Evolutionary conservation across 352 stramenopile genomes (phyloP), one percentile per base, ranked within the genome.

Genomic region (Thalassiosira exigua): DNA sequence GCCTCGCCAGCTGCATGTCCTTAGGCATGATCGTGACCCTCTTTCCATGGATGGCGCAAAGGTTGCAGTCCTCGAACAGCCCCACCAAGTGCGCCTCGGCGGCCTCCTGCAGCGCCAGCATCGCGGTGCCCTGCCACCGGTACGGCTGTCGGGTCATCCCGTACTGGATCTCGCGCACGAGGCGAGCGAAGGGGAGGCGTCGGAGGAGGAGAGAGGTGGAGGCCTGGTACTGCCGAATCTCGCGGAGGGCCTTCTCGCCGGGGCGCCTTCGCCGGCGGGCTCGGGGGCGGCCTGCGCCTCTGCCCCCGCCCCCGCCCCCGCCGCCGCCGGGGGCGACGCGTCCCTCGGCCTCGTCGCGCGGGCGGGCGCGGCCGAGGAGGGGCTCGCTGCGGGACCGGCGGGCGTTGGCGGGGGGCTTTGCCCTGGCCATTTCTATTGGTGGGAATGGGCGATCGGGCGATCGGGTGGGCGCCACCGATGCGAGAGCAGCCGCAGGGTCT

Each of bases 1-100:
- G 87, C 67, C 96, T 85, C 22, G 95, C 93, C 36, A 98, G 89
- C 82, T 98, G 95, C 62, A 98, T 96, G 85, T 98, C 96, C 86
- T 98, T 98, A 33, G 95, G 93, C 94, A 98, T 97, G 71, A 98
- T 91, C 17, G 96, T 98, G 36, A 98, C 95, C 74, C 96, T 94
- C 85, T 98, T 98, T 70, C 94, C 95, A 87, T 98, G 95, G 64
- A 98, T 98, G 22, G 95, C 94, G 84, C 96, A 98, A 68, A 98
- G 90, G 90, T 98, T 98, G 69, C 95, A 97, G 76, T 95, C 90
- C 66, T 95, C 90, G 69, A 96, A 95, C 29, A 95, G 80, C 72
- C 90, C 89, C 66, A 96, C 90, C 19, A 95, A 78, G 86, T 96
- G 96, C 1, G 87, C 94, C 86, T 95, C 95, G 78, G 80, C 82